A percentile compares a stretch with the other conserved stretches of the same genome.
Evolutionary conservation across 192 early-diverging fungal genomes (phyloP).

Genomic region (Coemansia sp.): DNA sequence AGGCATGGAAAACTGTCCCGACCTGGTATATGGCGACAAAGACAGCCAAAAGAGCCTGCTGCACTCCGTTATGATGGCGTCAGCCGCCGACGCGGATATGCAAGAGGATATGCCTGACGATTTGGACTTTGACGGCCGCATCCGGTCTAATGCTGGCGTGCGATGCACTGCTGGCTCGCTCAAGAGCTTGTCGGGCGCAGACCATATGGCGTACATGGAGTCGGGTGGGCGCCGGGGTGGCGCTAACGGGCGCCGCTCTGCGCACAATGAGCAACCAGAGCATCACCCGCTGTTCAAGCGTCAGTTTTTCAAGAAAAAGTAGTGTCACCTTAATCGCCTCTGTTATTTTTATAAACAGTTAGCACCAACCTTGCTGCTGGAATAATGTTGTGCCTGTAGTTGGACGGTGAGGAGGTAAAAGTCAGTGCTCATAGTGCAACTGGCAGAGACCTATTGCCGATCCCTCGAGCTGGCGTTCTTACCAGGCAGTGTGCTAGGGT

Average conservation of each 20-base stretch:
- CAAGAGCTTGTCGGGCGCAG: conserved; percentile 11
- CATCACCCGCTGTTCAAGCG: conserved; percentile 73
- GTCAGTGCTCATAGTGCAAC: too few species aligned
- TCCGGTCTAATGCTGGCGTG: conserved; percentile 40
- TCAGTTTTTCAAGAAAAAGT: conserved; percentile 58
- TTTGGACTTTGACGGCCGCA: conserved; percentile 49
- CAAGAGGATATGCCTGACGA: conserved; percentile 70
- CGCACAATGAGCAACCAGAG: conserved; percentile 54
- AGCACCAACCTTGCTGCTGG: too few species aligned
- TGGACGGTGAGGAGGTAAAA: too few species aligned
- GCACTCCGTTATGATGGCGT: conserved; percentile 77
- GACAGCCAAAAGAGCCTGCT: conserved; percentile 84
- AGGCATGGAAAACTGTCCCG: conserved; percentile 81
- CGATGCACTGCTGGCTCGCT: conserved; percentile 65
- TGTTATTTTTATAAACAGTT: too few species aligned
- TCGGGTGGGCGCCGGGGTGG: not conserved
- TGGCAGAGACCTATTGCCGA: too few species aligned
- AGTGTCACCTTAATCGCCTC: too few species aligned
- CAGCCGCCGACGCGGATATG: conserved; percentile 61
- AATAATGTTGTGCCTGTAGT: too few species aligned
- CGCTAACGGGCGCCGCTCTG: conserved; percentile 36
- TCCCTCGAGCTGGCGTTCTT: too few species aligned
- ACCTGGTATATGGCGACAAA: conserved; percentile 74
- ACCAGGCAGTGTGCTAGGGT: conserved; percentile 40
- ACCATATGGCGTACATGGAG: too few species aligned